Conservation (phyloP, 163 green algal genomes). For the Prototheca wickerhamii region DNA sequence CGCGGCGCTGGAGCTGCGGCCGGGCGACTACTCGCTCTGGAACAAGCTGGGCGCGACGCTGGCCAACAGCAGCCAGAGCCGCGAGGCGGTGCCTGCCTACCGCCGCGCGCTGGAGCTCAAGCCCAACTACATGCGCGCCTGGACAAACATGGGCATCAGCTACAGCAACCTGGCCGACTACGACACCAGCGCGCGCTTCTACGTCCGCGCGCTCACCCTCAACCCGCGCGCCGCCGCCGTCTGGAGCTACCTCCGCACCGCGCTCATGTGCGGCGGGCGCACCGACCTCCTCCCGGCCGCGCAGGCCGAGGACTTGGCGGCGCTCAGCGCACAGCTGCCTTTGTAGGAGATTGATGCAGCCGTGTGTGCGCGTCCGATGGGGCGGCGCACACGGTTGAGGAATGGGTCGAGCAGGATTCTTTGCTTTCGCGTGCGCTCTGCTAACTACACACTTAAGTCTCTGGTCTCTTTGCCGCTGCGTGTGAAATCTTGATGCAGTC, state of each 20-base stretch:
- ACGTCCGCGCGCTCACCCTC: slow-evolving; percentile 76
- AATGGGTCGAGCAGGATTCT: too few relatives aligned
- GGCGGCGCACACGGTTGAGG: too few relatives aligned
- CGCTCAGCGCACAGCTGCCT: slow-evolving; percentile 43
- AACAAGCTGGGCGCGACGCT: slow-evolving; percentile 97
- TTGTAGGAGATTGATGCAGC: too few relatives aligned
- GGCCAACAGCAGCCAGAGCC: slow-evolving; percentile 72
- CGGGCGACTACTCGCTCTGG: slow-evolving; percentile 85
- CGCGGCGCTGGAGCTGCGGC: slow-evolving; percentile 57
- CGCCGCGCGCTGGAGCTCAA: slow-evolving; percentile 82
- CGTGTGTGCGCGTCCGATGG: too few relatives aligned
- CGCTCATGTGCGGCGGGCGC: slow-evolving; percentile 58
- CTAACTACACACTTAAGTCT: too few relatives aligned
- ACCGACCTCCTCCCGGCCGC: slow-evolving; percentile 54
- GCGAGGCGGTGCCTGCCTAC: slow-evolving; percentile 77
- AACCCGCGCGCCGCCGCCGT: slow-evolving; percentile 71
- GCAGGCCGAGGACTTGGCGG: slow-evolving; percentile 50
- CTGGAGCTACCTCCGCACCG: slow-evolving; percentile 92
- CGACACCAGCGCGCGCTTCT: slow-evolving; percentile 65
- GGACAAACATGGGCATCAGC: slow-evolving; percentile 97
- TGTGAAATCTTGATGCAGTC: too few relatives aligned
- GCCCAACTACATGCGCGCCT: slow-evolving; percentile 98
- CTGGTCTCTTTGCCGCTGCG: too few relatives aligned
- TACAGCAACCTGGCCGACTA: slow-evolving; percentile 88
- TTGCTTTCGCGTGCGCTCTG: too few relatives aligned